Conservation (phyloP, 2,329 filamentous ascomycete genomes). For the Coleophoma cylindrospora region DNA sequence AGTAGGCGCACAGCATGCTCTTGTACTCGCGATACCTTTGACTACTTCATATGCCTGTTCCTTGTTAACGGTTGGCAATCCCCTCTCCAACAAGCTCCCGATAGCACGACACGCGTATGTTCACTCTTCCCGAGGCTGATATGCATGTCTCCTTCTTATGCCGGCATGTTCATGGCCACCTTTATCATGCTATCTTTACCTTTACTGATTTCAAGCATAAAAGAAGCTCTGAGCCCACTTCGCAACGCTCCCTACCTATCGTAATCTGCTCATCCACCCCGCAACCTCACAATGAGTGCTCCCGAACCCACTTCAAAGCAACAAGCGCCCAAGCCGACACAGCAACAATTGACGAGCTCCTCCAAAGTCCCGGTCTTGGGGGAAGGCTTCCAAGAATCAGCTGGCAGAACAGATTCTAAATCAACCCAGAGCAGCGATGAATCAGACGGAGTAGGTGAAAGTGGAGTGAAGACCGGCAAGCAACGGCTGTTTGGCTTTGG, state of each 20-base stretch:
- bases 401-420: conserved; percentile 12
- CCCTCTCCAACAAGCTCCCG: not conserved
- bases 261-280: not conserved
- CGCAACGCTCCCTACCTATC: not conserved
- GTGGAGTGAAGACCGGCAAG: conserved; percentile 42
- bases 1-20: not conserved
- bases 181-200: not conserved
- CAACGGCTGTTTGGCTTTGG: conserved; percentile 56
- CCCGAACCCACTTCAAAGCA: conserved; percentile 21
- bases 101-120: not conserved
- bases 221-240: conserved; percentile 1
- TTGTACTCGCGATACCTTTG: not conserved
- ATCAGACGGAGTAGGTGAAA: conserved; percentile 24
- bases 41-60: not conserved
- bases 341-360: conserved; percentile 11
- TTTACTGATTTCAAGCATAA: not conserved
- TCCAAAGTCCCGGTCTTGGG: conserved; percentile 26
- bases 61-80: not conserved
- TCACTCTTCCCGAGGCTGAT: not conserved
- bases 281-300: conserved; percentile 21
- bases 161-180: too few species aligned
- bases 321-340: conserved; percentile 18
- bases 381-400: conserved; percentile 25
- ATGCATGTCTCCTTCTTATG: too few species aligned
- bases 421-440: conserved; percentile 22